A percentile compares a stretch with the other conserved stretches of the same genome.
Conservation (phyloP, 1,284 basidiomycete genomes). For the Uromyces viciae-fabae region DNA sequence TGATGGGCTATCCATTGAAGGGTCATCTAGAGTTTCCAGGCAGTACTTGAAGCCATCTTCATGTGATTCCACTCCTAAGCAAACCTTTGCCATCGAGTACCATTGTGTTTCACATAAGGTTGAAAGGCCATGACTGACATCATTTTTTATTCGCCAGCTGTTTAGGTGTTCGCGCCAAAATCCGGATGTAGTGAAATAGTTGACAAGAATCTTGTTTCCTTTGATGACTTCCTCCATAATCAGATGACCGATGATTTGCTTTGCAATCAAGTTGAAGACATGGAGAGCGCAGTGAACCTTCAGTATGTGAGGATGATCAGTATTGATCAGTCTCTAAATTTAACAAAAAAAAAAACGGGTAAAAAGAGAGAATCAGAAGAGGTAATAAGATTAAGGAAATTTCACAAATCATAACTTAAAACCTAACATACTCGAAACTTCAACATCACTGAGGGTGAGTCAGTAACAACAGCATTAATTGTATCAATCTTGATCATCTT, state of each 20-base stretch:
- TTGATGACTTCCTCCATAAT: neutral
- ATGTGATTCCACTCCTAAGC: neutral
- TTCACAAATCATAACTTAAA: too few species aligned
- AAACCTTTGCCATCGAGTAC: constrained; percentile 8
- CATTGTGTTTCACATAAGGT: neutral
- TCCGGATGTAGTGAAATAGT: neutral
- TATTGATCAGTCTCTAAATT: neutral
- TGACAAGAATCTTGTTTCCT: neutral
- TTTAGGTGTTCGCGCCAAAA: neutral
- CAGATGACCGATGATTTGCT: neutral
- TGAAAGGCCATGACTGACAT: neutral
- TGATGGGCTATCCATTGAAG: neutral
- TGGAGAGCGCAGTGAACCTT: constrained; percentile 7
- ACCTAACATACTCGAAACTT: constrained; percentile 11
- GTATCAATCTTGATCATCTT: neutral
- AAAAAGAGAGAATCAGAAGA: neutral
- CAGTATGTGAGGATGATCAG: constrained; percentile 4
- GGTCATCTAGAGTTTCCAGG: neutral
- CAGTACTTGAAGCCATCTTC: constrained; percentile 9
- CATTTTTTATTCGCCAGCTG: neutral
- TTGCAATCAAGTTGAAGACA: constrained; percentile 16
- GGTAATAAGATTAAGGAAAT: too few species aligned
- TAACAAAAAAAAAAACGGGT: neutral
- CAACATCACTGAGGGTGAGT: constrained; percentile 4
- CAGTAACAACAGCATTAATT: neutral